Evolutionary conservation across 169 alveolate species (phyloP).

Genomic region (Plasmodium vinckei): DNA sequence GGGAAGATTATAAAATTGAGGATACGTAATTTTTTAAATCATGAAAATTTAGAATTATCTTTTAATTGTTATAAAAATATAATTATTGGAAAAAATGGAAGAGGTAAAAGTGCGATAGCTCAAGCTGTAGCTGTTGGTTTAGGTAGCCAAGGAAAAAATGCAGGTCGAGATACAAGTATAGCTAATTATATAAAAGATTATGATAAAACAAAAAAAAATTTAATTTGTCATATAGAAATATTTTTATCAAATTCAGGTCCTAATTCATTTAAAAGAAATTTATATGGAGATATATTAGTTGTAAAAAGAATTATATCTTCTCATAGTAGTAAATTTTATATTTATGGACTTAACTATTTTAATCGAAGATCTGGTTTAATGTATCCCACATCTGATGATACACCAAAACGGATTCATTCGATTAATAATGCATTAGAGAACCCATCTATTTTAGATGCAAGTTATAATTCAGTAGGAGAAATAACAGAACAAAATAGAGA

Average conservation of each 20-base stretch:
- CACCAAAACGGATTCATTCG: conserved; percentile 54
- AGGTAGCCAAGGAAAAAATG: conserved; percentile 85
- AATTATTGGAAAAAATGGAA: conserved; percentile 87
- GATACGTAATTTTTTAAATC: conserved; percentile 83
- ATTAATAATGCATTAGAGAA: conserved; percentile 29
- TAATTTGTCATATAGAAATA: conserved; percentile 11
- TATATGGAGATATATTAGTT: conserved; percentile 49
- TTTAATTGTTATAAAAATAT: conserved; percentile 83
- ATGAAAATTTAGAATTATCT: conserved; percentile 81
- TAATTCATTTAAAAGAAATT: conserved; percentile 50
- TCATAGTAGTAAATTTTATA: conserved; percentile 43
- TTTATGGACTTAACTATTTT: conserved; percentile 33
- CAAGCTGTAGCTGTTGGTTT: conserved; percentile 87
- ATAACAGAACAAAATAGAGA: background rate
- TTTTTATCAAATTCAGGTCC: conserved; percentile 63
- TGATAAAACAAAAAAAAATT: conserved; percentile 82
- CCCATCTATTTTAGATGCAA: background rate
- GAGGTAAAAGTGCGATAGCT: conserved; percentile 88
- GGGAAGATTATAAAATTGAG: conserved; percentile 83
- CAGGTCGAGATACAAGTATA: conserved; percentile 82
- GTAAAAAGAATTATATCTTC: conserved; percentile 46
- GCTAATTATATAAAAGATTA: conserved; percentile 84
- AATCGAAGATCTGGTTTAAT: conserved; percentile 13
- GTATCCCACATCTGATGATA: background rate
- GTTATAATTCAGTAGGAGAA: too few species aligned